These are phyloP conservation scores for Trametes elegans DNA, from an alignment of 768 basidiomycete genomes.

Conservation along the genomic window DNA sequence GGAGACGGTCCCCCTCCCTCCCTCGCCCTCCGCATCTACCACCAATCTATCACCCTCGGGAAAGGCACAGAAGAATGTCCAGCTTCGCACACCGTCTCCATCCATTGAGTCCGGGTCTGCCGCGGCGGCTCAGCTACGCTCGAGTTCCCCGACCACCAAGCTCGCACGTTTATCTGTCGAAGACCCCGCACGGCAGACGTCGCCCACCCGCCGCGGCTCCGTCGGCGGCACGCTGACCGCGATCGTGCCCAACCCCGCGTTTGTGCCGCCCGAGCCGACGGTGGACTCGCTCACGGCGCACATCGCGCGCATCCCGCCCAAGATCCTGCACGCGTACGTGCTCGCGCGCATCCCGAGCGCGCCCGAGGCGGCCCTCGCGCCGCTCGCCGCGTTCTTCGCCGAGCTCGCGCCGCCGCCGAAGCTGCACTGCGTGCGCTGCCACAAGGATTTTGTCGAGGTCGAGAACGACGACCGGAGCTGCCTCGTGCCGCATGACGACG, in stretches of 20 bases:
- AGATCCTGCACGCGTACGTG: slow-evolving; percentile 62
- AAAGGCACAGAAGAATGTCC: slow-evolving; percentile 24
- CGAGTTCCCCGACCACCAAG: slow-evolving; percentile 24
- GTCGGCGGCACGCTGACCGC: slow-evolving; percentile 6
- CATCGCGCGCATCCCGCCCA: slow-evolving; percentile 60
- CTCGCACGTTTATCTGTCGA: slow-evolving; percentile 28
- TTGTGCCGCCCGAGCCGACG: slow-evolving; percentile 34
- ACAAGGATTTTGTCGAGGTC: slow-evolving; percentile 64
- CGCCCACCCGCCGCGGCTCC: slow-evolving; percentile 27
- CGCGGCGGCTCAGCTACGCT: slow-evolving; percentile 22
- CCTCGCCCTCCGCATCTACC: slow-evolving; percentile 20
- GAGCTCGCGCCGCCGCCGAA: slow-evolving; percentile 62
- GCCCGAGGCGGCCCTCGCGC: slow-evolving; percentile 40
- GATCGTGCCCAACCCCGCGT: slow-evolving; percentile 27
- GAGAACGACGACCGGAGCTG: slow-evolving; percentile 75
- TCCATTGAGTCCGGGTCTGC: slow-evolving; percentile 39
- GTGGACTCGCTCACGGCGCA: slow-evolving; percentile 43
- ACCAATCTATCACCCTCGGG: slow-evolving; percentile 5
- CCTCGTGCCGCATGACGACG: slow-evolving; percentile 74
- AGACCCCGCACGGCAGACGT: slow-evolving; percentile 34
- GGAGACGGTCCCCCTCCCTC: slow-evolving; percentile 16
- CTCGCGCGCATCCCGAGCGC: slow-evolving; percentile 46
- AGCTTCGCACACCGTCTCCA: slow-evolving; percentile 55
- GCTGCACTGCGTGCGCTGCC: slow-evolving; percentile 76
- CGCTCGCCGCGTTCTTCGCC: slow-evolving; percentile 58